Base-by-base conservation (phyloP, 2,329 filamentous ascomycete species). In the Hypoxylon sp. region DNA sequence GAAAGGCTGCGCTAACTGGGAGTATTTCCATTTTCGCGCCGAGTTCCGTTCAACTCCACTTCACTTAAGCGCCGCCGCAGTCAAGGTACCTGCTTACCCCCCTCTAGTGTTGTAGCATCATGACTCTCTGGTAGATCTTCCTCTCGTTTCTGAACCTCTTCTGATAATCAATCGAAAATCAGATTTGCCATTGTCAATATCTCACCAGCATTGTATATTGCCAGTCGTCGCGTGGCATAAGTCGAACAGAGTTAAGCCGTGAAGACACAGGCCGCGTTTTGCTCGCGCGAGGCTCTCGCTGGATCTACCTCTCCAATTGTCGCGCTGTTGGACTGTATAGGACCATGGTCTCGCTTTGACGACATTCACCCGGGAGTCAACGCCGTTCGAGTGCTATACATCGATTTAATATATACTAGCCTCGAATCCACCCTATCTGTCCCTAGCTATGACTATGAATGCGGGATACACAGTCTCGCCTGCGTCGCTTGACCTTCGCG, bases 381-480 rank as follows among this genome's bases (percentile, higher is more conserved):
- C 63, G 67, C 62, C 54, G 62, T 71, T 59, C 60, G 39, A 39
- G 67, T 63, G 60, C 63, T 67, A 43, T 60, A 61, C 51, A 19
- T 32, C 58, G n/a, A 69, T 48, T 70, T 56, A 72, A 71, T 78
- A 80, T 79, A 81, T 80, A 79, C 75, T 71, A 66, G 52, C 71
- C 71, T 63, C 67, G 56, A 62, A 61, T 67, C 68, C 68, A 37
- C 69, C 71, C 37, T 68, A 60, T 68, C 67, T 69, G 71, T 69
- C 69, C 71, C 21, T 73, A 74, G 74, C 71, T 74, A 84, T 84
- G 82, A 78, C 81, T 77, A 84, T 84, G 82, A 78, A 81, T 77
- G 82, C 80, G 52, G 77, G 78, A 70, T 82, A 79, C 73, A 79
- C 79, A 64, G 74, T 80, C 69, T 77, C 78, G 67, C 78, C 79